Conservation (phyloP, 176 grass and related monocot genomes). For the Aechmea fasciata region DNA sequence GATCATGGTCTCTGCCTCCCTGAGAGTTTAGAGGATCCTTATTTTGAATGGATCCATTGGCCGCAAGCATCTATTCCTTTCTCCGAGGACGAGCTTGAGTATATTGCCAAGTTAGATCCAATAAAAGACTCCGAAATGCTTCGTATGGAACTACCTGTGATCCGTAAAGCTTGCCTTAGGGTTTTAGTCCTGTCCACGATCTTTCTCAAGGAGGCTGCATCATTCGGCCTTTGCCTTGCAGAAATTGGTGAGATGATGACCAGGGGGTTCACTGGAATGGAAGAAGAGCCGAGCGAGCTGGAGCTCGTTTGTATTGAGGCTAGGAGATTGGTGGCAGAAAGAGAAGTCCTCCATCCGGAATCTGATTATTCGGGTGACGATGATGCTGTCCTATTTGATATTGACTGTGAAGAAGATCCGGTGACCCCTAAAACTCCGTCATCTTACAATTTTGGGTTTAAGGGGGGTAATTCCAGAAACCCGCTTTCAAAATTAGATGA, state of each 20-base stretch:
- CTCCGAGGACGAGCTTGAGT: conserved; percentile 72
- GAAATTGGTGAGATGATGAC: conserved; percentile 99
- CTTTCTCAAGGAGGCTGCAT: conserved; percentile 76
- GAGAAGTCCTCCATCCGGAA: conserved; percentile 44
- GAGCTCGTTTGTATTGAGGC: conserved; percentile 76
- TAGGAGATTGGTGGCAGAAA: conserved; percentile 51
- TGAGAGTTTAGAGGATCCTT: conserved; percentile 86
- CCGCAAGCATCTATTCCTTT: conserved; percentile 86
- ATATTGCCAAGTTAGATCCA: conserved; percentile 67
- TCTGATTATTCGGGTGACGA: conserved; percentile 39
- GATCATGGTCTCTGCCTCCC: conserved; percentile 90
- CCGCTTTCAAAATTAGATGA: conserved; percentile 67
- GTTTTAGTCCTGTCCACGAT: conserved; percentile 75
- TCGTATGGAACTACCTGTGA: conserved; percentile 62
- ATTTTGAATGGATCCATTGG: conserved; percentile 98
- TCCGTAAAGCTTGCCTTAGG: conserved; percentile 66
- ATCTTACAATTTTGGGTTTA: conserved; percentile 46
- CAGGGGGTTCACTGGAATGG: conserved; percentile 68
- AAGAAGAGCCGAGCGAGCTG: conserved; percentile 91
- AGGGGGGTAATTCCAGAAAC: conserved; percentile 38
- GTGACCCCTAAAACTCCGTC: conserved; percentile 32
- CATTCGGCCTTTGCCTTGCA: conserved; percentile 53
- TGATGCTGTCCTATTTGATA: conserved; percentile 62
- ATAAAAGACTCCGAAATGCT: conserved; percentile 59
- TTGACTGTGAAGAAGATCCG: conserved; percentile 46